Evolutionary conservation across 1,284 basidiomycete species (phyloP).

Genomic region (Tilletia indica): DNA sequence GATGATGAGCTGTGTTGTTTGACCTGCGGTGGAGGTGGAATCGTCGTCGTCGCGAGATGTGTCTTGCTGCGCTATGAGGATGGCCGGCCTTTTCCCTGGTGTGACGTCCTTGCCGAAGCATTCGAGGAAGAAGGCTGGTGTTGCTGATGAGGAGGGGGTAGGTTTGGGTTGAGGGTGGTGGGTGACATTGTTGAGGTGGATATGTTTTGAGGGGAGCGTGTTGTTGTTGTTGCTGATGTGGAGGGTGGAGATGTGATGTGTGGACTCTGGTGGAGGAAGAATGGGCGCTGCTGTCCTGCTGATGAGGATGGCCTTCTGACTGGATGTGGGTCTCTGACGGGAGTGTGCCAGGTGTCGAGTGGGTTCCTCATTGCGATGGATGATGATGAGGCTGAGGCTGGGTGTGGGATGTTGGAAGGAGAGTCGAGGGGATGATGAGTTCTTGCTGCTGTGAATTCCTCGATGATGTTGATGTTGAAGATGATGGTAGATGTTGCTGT

Average conservation of each 20-base stretch:
- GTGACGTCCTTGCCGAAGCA: constrained; percentile 15
- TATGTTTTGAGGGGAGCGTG: background rate
- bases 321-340: constrained; percentile 9
- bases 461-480: background rate
- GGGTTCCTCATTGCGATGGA: too few relatives aligned
- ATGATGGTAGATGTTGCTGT: background rate
- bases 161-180: background rate
- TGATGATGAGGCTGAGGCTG: background rate
- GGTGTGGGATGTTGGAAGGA: constrained; percentile 6
- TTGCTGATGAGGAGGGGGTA: background rate
- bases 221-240: background rate
- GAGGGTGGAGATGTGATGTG: background rate
- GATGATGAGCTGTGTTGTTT: background rate
- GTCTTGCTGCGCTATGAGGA: background rate
- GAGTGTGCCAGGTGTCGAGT: constrained; percentile 11
- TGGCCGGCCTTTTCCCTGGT: constrained; percentile 1
- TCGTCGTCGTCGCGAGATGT: background rate
- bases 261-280: background rate
- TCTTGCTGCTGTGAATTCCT: background rate
- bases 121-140: constrained; percentile 16
- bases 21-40: too few relatives aligned
- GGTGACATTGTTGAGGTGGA: background rate
- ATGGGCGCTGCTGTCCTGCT: background rate
- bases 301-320: background rate
- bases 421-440: constrained; percentile 10